Evolutionary conservation across 2,329 filamentous ascomycete species (phyloP).

Genomic region (Orbilia oligospora): DNA sequence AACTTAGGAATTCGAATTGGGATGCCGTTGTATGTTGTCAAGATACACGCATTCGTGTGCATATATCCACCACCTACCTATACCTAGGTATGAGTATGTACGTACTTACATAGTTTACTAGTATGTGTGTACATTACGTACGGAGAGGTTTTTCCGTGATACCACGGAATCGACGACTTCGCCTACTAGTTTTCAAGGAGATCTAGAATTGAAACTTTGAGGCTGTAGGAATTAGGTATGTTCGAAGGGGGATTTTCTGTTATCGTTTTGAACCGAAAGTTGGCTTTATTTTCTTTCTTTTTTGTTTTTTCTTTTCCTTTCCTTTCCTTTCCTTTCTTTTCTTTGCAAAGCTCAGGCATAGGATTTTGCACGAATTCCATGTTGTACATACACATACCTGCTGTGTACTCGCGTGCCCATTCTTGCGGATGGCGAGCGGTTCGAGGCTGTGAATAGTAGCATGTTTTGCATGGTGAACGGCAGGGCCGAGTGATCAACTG

Average conservation of each 20-base stretch:
- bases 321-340: too few relatives aligned
- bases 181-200: not conserved
- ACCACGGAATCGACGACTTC: constrained; percentile 12
- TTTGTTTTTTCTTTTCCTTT: not conserved
- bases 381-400: not conserved
- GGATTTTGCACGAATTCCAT: constrained; percentile 11
- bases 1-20: not conserved
- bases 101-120: too few relatives aligned
- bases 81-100: too few relatives aligned
- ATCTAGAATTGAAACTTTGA: not conserved
- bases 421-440: not conserved
- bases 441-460: not conserved
- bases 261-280: constrained; percentile 11
- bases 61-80: too few relatives aligned
- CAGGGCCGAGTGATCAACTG: not conserved
- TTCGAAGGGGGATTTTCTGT: not conserved
- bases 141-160: not conserved
- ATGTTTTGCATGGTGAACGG: not conserved
- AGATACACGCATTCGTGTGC: too few relatives aligned
- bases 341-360: not conserved
- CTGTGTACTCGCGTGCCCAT: constrained; percentile 15
- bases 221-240: constrained; percentile 6
- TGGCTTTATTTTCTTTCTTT: not conserved
- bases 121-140: too few relatives aligned
- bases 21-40: not conserved